Percentiles rank a stretch among this genome's conserved stretches.
phyloP scores from a whole-genome alignment of 2,329 filamentous ascomycete genomes.

The Blumeria graminis region DNA sequence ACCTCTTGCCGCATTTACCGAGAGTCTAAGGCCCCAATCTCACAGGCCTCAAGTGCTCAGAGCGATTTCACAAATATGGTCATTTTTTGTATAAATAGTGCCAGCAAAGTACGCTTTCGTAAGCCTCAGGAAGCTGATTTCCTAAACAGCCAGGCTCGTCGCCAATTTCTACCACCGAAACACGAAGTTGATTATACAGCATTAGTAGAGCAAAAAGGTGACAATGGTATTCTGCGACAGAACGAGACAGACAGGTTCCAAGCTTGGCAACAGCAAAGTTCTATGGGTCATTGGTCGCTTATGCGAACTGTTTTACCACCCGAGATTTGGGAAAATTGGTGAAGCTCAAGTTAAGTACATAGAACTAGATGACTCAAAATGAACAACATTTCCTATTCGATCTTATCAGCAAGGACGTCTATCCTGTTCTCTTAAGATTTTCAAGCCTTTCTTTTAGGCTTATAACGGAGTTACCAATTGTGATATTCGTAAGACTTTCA shows the following conservation, averaged over 20 bases:
- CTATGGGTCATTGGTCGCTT: slow-evolving; percentile 68
- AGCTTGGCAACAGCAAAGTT: slow-evolving; percentile 50
- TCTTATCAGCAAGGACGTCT: neutral
- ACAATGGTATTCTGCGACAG: slow-evolving; percentile 29
- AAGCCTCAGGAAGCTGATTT: slow-evolving; percentile 38
- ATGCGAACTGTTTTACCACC: slow-evolving; percentile 68
- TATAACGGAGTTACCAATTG: neutral
- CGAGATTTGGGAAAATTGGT: slow-evolving; percentile 75
- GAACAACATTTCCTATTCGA: neutral
- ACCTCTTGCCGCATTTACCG: slow-evolving; percentile 81
- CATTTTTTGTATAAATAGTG: slow-evolving; percentile 44
- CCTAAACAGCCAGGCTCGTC: slow-evolving; percentile 44
- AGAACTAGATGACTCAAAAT: neutral
- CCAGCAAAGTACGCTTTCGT: slow-evolving; percentile 34
- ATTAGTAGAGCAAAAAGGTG: slow-evolving; percentile 14
- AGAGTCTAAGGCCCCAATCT: slow-evolving; percentile 35
- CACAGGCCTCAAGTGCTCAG: slow-evolving; percentile 21
- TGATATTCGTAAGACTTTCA: neutral
- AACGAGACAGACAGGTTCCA: slow-evolving; percentile 43
- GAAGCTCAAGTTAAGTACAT: slow-evolving; percentile 10
- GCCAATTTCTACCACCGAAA: slow-evolving; percentile 45
- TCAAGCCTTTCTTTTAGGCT: neutral
- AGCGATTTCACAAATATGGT: slow-evolving; percentile 85
- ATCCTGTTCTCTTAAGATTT: neutral
- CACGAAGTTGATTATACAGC: slow-evolving; percentile 31